A percentile compares a stretch with the other conserved stretches of the same genome.
Evolutionary conservation across 192 early-diverging fungal genomes (phyloP).

Genomic region (Bifiguratus adelaidae): DNA sequence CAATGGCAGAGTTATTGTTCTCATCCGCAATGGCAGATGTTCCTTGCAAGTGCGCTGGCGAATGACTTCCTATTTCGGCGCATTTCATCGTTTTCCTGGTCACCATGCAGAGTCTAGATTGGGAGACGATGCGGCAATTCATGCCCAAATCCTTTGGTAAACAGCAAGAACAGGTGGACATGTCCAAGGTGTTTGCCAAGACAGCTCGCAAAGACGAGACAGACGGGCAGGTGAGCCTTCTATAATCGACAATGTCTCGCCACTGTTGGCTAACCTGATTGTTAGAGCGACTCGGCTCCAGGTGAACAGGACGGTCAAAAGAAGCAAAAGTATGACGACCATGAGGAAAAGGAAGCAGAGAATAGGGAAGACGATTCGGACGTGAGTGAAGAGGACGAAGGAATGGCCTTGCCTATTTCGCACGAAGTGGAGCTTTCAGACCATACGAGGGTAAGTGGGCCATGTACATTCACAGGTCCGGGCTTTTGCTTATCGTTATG

Average conservation of each 20-base stretch:
- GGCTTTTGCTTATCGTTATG: background rate
- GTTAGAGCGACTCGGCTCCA: background rate
- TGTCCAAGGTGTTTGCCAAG: constrained; percentile 13
- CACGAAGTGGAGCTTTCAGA: constrained; percentile 56
- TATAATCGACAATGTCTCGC: background rate
- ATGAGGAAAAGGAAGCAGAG: constrained; percentile 25
- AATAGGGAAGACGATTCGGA: constrained; percentile 22
- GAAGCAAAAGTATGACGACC: constrained; percentile 13
- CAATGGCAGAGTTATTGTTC: too few species aligned
- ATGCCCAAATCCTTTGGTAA: constrained; percentile 44
- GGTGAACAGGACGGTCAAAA: constrained; percentile 3
- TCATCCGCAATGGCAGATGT: too few species aligned
- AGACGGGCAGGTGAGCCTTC: background rate
- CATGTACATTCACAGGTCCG: background rate
- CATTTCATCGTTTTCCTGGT: too few species aligned
- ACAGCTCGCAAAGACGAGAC: constrained; percentile 16
- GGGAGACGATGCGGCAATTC: constrained; percentile 27
- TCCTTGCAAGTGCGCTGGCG: too few species aligned
- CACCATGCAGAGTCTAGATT: too few species aligned
- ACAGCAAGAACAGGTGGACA: constrained; percentile 15
- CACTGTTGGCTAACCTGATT: background rate
- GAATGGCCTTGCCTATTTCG: constrained; percentile 46
- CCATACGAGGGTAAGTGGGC: constrained; percentile 41
- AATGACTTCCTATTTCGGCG: too few species aligned
- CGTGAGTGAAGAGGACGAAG: constrained; percentile 9